Conservation (phyloP, 208 protist genomes). For the Trichomonas vaginalis region DNA sequence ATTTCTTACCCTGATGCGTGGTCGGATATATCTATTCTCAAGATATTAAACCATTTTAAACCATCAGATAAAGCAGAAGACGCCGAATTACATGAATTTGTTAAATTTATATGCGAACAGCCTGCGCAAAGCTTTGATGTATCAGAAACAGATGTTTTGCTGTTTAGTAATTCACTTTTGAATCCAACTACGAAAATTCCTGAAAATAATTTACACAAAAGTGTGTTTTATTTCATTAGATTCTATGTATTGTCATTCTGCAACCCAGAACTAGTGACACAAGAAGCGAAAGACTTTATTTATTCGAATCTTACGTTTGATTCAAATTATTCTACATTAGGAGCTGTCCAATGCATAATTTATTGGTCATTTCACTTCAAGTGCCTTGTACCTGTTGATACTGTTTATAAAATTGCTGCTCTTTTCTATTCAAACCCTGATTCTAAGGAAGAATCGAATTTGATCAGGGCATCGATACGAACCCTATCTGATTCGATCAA, state of each 20-base stretch:
- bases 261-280: background rate
- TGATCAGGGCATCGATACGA: background rate
- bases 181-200: background rate
- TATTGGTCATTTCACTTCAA: background rate
- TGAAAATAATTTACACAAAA: background rate
- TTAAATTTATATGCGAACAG: background rate
- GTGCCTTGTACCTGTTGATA: background rate
- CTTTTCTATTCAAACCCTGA: background rate
- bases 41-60: background rate
- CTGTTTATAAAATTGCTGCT: background rate
- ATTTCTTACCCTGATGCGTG: background rate
- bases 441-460: background rate
- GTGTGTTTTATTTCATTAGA: background rate
- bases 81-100: background rate
- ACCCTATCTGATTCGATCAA: background rate
- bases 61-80: background rate
- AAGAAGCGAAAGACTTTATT: background rate
- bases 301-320: background rate
- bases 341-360: background rate
- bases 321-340: background rate
- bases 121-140: background rate
- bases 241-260: background rate
- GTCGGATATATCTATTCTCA: background rate
- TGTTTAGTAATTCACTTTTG: background rate
- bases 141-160: background rate